phyloP scores from a whole-genome alignment of 2,329 filamentous ascomycete species.

The Penicillium sp. region DNA sequence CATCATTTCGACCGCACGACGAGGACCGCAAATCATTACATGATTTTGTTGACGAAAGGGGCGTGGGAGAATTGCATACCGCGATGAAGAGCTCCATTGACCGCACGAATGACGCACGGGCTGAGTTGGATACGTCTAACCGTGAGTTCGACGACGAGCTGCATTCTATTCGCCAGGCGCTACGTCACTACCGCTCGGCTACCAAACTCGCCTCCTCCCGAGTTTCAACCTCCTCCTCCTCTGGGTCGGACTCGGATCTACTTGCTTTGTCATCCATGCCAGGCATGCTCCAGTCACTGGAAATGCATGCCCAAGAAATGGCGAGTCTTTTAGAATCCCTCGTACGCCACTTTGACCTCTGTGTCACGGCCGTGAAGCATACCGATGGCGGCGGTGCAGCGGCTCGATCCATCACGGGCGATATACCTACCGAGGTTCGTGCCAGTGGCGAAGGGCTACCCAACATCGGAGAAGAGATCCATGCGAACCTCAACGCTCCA shows the following conservation, averaged over 20 bases:
- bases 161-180: slow-evolving; percentile 59
- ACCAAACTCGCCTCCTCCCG: slow-evolving; percentile 41
- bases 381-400: slow-evolving; percentile 78
- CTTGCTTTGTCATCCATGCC: slow-evolving; percentile 46
- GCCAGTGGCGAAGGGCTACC: slow-evolving; percentile 31
- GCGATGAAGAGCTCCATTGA: slow-evolving; percentile 60
- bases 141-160: slow-evolving; percentile 73
- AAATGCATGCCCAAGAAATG: slow-evolving; percentile 75
- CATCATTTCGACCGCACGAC: slow-evolving; percentile 51
- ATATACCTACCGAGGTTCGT: slow-evolving; percentile 55
- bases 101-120: slow-evolving; percentile 59
- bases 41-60: slow-evolving; percentile 65
- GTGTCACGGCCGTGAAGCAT: slow-evolving; percentile 83
- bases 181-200: slow-evolving; percentile 45
- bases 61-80: slow-evolving; percentile 57
- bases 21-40: slow-evolving; percentile 56
- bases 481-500: slow-evolving; percentile 42
- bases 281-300: slow-evolving; percentile 60
- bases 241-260: slow-evolving; percentile 33
- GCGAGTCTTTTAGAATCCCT: slow-evolving; percentile 76
- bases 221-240: slow-evolving; percentile 33
- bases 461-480: slow-evolving; percentile 33
- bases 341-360: slow-evolving; percentile 87
- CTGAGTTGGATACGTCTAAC: slow-evolving; percentile 53
- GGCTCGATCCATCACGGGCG: slow-evolving; percentile 63